Evolutionary conservation across 305 asterid species (phyloP).

Genomic region (Plantago coronopus): DNA sequence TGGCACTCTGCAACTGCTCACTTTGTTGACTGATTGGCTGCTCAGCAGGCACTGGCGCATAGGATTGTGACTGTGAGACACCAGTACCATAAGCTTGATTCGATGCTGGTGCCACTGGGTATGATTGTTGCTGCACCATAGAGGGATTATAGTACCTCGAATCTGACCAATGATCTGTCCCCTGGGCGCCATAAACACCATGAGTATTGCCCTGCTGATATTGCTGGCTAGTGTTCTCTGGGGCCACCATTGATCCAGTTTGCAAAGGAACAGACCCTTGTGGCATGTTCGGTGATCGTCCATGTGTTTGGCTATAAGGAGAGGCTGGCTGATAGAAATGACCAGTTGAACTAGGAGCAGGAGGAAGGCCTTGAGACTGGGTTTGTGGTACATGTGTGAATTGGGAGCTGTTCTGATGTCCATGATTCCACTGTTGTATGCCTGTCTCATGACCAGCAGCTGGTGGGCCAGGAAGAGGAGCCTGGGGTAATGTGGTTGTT

Average conservation of each 20-base stretch:
- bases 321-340: conserved; percentile 39
- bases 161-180: conserved; percentile 47
- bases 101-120: conserved; percentile 36
- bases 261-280: conserved; percentile 31
- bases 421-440: conserved; percentile 51
- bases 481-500: conserved; percentile 30
- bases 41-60: conserved; percentile 44
- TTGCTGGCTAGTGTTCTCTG: conserved; percentile 42
- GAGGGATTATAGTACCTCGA: conserved; percentile 49
- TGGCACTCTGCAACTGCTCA: conserved; percentile 49
- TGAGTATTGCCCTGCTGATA: conserved; percentile 53
- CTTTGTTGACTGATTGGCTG: conserved; percentile 38
- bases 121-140: conserved; percentile 43
- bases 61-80: conserved; percentile 43
- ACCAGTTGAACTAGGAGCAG: conserved; percentile 26
- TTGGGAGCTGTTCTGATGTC: conserved; percentile 41
- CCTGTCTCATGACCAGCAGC: conserved; percentile 42
- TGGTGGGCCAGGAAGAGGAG: conserved; percentile 36
- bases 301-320: conserved; percentile 47
- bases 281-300: conserved; percentile 33
- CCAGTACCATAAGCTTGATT: conserved; percentile 48
- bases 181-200: conserved; percentile 34
- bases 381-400: conserved; percentile 41
- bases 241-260: conserved; percentile 38
- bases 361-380: conserved; percentile 35